Base-by-base conservation (phyloP, 768 basidiomycete species). In the Boletus sensibilis region DNA sequence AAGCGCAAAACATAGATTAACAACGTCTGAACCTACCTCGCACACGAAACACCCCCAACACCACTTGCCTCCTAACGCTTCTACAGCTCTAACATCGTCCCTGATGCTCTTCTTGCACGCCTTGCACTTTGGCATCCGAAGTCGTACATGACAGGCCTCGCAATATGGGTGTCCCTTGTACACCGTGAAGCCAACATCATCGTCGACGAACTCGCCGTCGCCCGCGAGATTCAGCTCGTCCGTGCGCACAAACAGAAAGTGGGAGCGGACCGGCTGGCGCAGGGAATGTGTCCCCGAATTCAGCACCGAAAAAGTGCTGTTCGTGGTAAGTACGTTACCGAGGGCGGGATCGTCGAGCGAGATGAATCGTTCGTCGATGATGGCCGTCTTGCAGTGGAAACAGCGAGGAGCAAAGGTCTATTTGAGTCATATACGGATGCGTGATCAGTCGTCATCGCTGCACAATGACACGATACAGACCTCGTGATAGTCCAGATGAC, bases 241-340 rank as follows among this genome's bases (percentile, higher is more conserved):
- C 64, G 60, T 62, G 50, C 63, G 65, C 13, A 44, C 27, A 46
- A 46, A 53, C 52, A 44, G 68, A 61, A 56, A 71, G 60, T 37
- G 67, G 65, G 21, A 60, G 62, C 4, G 55, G 58, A 18, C 53
- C 37, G 7, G 41, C 45, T 16, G 67, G 91, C 9, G 90, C 80
- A 31, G 98, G 79, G 78, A 99, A 99, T 0, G 96, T 95, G 68
- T 98, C 94, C 6, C 96, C 96, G 66, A 97, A 99, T 69, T 97
- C 94, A 3, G 93, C 85, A 69, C 96, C 98, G 80, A 98, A 99
- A 77, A 99, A 99, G 74, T 99, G 96, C 48, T 94, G 90, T 59
- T 95, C 92, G 74, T 99, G 96, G 71, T 98, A 99, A 48, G 88
- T 86, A 45, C 92, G 83, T 70, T 75, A 23, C 85, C 90, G 0